A percentile compares a stretch with the other conserved stretches of the same genome.
phyloP scores from a whole-genome alignment of 768 basidiomycete species.

The Podaxis carcinomalis region DNA sequence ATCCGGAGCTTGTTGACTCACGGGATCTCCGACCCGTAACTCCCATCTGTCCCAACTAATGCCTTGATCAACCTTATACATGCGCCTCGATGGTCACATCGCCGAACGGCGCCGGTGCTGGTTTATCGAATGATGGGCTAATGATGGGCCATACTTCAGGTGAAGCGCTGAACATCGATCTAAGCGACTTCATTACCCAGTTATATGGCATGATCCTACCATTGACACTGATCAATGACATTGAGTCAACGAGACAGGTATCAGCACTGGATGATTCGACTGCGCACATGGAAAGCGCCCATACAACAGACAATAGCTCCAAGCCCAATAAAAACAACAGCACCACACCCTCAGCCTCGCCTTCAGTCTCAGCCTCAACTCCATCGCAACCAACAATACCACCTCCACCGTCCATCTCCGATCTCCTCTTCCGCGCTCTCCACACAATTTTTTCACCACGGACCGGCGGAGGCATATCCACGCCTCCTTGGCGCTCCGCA shows the following conservation, averaged over 20 bases:
- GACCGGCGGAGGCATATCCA: slow-evolving; percentile 39
- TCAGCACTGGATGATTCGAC: slow-evolving; percentile 10
- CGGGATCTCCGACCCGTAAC: background rate
- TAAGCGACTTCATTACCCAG: slow-evolving; percentile 80
- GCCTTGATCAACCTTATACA: slow-evolving; percentile 9
- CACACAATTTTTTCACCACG: slow-evolving; percentile 78
- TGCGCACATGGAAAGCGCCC: background rate
- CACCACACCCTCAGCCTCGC: slow-evolving; percentile 1
- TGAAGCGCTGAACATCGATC: slow-evolving; percentile 96
- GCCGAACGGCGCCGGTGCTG: background rate
- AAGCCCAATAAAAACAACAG: slow-evolving; percentile 12
- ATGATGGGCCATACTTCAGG: slow-evolving; percentile 41
- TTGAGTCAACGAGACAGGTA: slow-evolving; percentile 40
- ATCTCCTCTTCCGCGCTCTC: slow-evolving; percentile 86
- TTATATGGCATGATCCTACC: slow-evolving; percentile 82
- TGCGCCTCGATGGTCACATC: background rate
- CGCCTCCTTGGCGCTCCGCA: slow-evolving; percentile 73
- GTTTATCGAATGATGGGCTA: background rate
- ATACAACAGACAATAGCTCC: slow-evolving; percentile 22
- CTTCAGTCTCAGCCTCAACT: slow-evolving; percentile 6
- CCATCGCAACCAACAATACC: slow-evolving; percentile 13
- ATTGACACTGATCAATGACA: slow-evolving; percentile 59
- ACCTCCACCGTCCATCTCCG: slow-evolving; percentile 37
- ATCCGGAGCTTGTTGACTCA: slow-evolving; percentile 1
- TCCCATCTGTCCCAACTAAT: slow-evolving; percentile 5